Percentiles rank a stretch among this genome's conserved stretches.
Conservation (phyloP, 805 yeast genomes). For the Saturnispora hagleri region DNA sequence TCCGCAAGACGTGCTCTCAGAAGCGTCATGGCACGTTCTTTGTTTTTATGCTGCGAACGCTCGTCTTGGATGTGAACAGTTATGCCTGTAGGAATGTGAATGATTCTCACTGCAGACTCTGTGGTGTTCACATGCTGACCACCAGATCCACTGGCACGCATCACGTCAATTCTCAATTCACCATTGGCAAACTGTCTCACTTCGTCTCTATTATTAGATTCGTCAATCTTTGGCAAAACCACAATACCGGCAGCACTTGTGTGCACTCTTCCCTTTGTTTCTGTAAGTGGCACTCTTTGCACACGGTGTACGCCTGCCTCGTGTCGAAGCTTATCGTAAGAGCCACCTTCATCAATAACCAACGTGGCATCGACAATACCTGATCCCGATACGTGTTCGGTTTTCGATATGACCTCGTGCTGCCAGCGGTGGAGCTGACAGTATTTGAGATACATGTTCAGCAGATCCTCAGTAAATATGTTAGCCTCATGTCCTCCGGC, state of each 20-base stretch:
- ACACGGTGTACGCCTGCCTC: constrained; percentile 97
- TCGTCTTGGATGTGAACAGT: constrained; percentile 89
- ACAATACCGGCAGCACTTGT: constrained; percentile 96
- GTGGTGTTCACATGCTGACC: constrained; percentile 55
- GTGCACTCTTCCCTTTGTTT: constrained; percentile 87
- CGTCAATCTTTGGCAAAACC: constrained; percentile 74
- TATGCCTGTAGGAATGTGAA: constrained; percentile 87
- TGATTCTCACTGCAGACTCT: constrained; percentile 81
- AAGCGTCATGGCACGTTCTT: constrained; percentile 82
- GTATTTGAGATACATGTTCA: constrained; percentile 72
- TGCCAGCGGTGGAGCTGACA: constrained; percentile 64
- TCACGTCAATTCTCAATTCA: constrained; percentile 89
- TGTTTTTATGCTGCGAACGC: constrained; percentile 88
- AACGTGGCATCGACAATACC: constrained; percentile 75
- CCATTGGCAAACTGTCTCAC: constrained; percentile 65
- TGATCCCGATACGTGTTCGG: constrained; percentile 47
- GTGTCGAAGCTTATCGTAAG: constrained; percentile 62
- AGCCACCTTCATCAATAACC: constrained; percentile 62
- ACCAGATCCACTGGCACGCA: constrained; percentile 53
- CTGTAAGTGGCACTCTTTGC: constrained; percentile 89
- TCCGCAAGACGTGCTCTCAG: constrained; percentile 81
- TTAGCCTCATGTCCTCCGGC: constrained; percentile 94
- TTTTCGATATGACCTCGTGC: constrained; percentile 46
- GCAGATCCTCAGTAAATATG: constrained; percentile 71
- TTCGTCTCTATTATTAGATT: constrained; percentile 28